Evolutionary conservation across 164 flowering plant genomes (phyloP).

Genomic region (Magnolia kwangsiensis): DNA sequence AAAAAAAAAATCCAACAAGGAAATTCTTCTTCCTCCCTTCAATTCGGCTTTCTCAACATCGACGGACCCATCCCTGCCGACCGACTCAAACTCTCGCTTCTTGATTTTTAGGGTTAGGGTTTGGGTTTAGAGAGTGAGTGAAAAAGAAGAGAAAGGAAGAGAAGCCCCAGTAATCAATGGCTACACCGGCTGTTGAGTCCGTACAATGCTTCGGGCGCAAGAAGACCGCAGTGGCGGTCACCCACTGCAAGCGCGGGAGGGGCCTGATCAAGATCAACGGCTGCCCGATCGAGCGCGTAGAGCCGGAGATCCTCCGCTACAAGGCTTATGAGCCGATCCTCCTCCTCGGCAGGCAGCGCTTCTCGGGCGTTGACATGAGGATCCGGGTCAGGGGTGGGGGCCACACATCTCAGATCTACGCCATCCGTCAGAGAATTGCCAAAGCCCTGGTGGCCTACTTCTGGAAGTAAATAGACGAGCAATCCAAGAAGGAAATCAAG

Average conservation of each 20-base stretch:
- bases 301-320: conserved; percentile 21
- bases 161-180: neutral
- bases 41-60: too few relatives aligned
- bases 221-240: conserved; percentile 20
- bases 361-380: conserved; percentile 21
- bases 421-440: conserved; percentile 24
- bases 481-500: conserved; percentile 1
- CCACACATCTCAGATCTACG: conserved; percentile 18
- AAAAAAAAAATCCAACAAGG: too few relatives aligned
- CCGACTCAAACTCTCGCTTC: too few relatives aligned
- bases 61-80: too few relatives aligned
- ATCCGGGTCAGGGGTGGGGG: conserved; percentile 16
- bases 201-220: conserved; percentile 23
- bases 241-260: conserved; percentile 17
- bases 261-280: conserved; percentile 13
- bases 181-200: conserved; percentile 3
- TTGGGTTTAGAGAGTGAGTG: too few relatives aligned
- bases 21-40: too few relatives aligned
- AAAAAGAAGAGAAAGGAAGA: too few relatives aligned
- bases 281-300: conserved; percentile 9
- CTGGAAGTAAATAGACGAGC: conserved; percentile 25
- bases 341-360: conserved; percentile 19
- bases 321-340: conserved; percentile 24
- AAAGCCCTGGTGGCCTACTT: conserved; percentile 24
- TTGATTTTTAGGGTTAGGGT: too few relatives aligned